Evolutionary conservation across 2,329 filamentous ascomycete genomes (phyloP).

Genomic region (Cordyceps cateniannulata): DNA sequence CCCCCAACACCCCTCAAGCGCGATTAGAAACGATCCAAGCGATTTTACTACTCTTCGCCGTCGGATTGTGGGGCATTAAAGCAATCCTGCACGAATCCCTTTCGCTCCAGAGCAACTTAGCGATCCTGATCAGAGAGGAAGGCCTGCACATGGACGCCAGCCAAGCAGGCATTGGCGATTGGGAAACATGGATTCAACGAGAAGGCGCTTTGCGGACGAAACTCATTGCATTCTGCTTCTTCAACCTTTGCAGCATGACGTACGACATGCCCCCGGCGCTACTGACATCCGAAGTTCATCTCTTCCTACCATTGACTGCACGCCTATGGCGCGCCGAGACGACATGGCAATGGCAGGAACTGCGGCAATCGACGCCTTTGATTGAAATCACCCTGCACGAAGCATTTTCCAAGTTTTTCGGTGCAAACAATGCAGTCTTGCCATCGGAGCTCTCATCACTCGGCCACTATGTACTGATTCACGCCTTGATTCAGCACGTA

Average conservation of each 20-base stretch:
- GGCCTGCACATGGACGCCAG: constrained; percentile 44
- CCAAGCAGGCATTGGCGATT: constrained; percentile 40
- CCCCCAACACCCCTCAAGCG: constrained; percentile 52
- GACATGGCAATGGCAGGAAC: constrained; percentile 54
- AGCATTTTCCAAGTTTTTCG: constrained; percentile 48
- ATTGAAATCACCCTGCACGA: constrained; percentile 51
- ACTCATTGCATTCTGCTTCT: constrained; percentile 55
- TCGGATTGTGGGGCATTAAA: constrained; percentile 56
- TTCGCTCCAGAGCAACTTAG: constrained; percentile 52
- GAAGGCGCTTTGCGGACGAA: constrained; percentile 54
- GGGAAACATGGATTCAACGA: constrained; percentile 54
- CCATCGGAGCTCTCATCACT: constrained; percentile 49
- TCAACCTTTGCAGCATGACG: constrained; percentile 55
- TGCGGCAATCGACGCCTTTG: constrained; percentile 42
- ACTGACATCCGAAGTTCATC: constrained; percentile 52
- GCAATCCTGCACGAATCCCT: constrained; percentile 54
- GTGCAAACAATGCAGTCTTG: constrained; percentile 42
- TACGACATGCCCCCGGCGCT: constrained; percentile 54
- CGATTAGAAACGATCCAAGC: constrained; percentile 60
- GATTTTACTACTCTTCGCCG: constrained; percentile 52
- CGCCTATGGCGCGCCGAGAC: constrained; percentile 52
- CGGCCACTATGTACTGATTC: constrained; percentile 66
- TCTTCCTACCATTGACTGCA: constrained; percentile 48
- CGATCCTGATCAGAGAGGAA: constrained; percentile 52
- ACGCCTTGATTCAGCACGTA: constrained; percentile 66